Evolutionary conservation across 2,329 filamentous ascomycete genomes (phyloP), one percentile per base, ranked within the genome.

Genomic region (Truncatella angustata): DNA sequence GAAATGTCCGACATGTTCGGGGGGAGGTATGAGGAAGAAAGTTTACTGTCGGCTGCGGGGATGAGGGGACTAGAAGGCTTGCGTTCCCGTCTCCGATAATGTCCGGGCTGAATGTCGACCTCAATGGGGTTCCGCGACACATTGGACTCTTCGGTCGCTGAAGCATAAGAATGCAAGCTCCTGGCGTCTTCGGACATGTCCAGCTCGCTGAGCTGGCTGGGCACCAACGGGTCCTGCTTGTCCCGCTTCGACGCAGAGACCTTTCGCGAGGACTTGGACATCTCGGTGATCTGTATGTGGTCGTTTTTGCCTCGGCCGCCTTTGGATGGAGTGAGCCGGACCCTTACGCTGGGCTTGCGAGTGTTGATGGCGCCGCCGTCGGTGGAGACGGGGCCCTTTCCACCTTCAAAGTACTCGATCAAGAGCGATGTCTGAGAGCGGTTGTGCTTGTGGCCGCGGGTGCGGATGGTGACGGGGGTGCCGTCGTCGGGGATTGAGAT

Each of bases 321-420:
- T 68, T 84, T 86, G 62, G 88, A 91, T 12, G 92, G 92, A 12
- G 90, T 95, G 56, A 96, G 81, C 72, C 84, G 81, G 70, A 88
- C 78, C 65, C 81, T 82, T 50, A 97, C 90, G 67, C 91, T 96
- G 11, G 92, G 91, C 61, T 88, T 86, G 62, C 88, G 86, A 61
- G 84, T 81, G 76, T 73, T 61, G 73, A 75, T 57, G 70, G 56
- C 54, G 61, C 77, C 77, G 61, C 77, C 78, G 52, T 81, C 74
- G 37, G 72, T 68, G n/a, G 72, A 67, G 52, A 78, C 71, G 51
- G 66, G 65, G 39, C 61, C 54, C 69, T 90, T 92, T 57, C 86
- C 84, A 60, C 85, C 89, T 73, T 96, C 92, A 65, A 95, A 97
- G 71, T 96, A 96, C 73, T 97, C 92, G 64, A 97, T 97, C 63